A percentile compares a stretch with the other conserved stretches of the same genome.
Evolutionary conservation across 2,329 filamentous ascomycete species (phyloP).

Genomic region (Neofusicoccum cordaticola): DNA sequence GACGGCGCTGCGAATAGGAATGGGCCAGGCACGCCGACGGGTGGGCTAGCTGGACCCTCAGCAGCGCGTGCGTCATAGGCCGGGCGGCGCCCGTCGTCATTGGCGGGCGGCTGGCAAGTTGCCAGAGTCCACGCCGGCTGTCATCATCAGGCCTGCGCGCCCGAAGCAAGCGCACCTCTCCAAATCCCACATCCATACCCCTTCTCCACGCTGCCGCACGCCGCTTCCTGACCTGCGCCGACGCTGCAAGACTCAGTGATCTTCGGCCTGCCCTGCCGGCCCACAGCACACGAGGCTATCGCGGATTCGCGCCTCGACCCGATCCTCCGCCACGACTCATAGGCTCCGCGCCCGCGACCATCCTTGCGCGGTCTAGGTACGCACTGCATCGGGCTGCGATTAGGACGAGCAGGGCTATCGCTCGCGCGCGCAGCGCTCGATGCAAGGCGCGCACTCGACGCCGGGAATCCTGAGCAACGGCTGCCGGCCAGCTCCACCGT

Average conservation of each 20-base stretch:
- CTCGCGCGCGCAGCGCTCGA: not conserved
- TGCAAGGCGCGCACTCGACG: not conserved
- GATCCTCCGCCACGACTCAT: not conserved
- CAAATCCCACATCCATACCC: not conserved
- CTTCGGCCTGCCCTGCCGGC: not conserved
- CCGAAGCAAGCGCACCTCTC: not conserved
- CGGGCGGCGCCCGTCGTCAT: too few species aligned
- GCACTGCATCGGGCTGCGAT: not conserved
- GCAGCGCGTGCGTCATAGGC: too few species aligned
- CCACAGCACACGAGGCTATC: not conserved
- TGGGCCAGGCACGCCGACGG: too few species aligned
- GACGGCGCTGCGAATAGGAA: too few species aligned
- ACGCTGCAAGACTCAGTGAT: not conserved
- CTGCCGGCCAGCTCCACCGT: conserved; percentile 4
- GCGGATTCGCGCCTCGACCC: not conserved
- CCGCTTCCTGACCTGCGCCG: not conserved
- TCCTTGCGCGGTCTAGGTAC: not conserved
- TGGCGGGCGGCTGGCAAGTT: too few species aligned
- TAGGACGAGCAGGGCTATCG: not conserved
- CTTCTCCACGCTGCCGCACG: not conserved
- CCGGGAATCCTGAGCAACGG: not conserved
- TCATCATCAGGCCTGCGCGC: not conserved
- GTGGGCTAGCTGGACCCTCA: too few species aligned
- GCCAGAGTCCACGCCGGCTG: too few species aligned
- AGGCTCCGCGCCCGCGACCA: not conserved